Conservation (phyloP, 352 stramenopile genomes). For the Plasmopara viticola region DNA sequence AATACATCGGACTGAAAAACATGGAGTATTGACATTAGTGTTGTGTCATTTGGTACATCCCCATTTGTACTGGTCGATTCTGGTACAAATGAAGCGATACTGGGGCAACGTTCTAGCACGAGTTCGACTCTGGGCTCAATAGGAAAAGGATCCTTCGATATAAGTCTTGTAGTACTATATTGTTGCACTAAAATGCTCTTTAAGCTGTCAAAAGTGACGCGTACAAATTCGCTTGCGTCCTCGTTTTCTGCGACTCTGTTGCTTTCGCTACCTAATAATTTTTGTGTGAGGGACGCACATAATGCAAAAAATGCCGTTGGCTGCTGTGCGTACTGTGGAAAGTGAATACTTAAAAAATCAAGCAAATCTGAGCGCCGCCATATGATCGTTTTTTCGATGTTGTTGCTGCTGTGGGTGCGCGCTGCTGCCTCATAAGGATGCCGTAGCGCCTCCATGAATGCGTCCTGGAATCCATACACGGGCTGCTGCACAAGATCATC, state of each 20-base stretch:
- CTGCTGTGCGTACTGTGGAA: conserved; percentile 30
- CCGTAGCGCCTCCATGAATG: conserved; percentile 31
- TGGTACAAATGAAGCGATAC: conserved; percentile 6
- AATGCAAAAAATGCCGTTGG: conserved; percentile 24
- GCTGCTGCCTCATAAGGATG: conserved; percentile 15
- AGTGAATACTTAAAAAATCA: conserved; percentile 28
- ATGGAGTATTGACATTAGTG: conserved; percentile 18
- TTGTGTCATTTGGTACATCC: conserved; percentile 5
- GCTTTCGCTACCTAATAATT: conserved; percentile 1
- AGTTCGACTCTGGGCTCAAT: conserved; percentile 23
- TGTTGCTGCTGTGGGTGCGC: conserved; percentile 3
- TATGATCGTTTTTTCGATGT: conserved; percentile 2
- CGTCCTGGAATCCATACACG: conserved; percentile 31
- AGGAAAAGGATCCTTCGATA: conserved; percentile 31
- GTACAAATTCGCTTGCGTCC: conserved; percentile 4
- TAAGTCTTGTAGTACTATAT: conserved; percentile 29
- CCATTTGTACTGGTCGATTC: conserved; percentile 10
- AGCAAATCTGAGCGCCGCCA: conserved; percentile 27
- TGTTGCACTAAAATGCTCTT: conserved; percentile 33
- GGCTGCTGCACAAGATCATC: conserved; percentile 17
- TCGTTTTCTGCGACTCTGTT: neutral
- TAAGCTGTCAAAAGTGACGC: conserved; percentile 30
- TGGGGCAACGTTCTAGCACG: conserved; percentile 16
- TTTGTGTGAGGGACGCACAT: conserved; percentile 11
- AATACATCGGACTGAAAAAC: conserved; percentile 48